A percentile compares a stretch with the other conserved stretches of the same genome.
Conservation (phyloP, 2,329 filamentous ascomycete genomes). For the Falciphora oryzae region DNA sequence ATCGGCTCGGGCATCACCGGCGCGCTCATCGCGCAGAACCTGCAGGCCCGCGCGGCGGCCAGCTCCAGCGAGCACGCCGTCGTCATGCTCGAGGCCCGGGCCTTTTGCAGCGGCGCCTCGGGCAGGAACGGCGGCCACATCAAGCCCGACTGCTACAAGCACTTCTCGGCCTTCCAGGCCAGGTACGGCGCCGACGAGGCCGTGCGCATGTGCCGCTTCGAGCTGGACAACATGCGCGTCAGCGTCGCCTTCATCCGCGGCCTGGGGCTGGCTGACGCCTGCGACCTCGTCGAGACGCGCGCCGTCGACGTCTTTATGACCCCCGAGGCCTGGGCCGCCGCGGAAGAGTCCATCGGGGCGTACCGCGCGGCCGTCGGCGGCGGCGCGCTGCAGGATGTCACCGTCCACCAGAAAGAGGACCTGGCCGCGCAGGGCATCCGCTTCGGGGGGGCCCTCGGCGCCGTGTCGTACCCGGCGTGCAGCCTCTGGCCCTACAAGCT, state of each 20-base stretch:
- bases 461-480: no score
- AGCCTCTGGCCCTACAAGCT: no score
- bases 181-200: constrained; percentile 44
- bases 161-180: constrained; percentile 40
- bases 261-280: no score
- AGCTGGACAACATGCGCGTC: constrained; percentile 46
- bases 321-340: constrained; percentile 30
- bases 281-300: constrained; percentile 43
- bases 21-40: constrained; percentile 49
- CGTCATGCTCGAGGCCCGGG: constrained; percentile 59
- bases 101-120: constrained; percentile 61
- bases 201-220: constrained; percentile 43
- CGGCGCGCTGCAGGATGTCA: no score
- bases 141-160: constrained; percentile 38
- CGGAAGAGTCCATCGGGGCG: constrained; percentile 33
- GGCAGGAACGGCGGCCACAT: constrained; percentile 47
- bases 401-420: no score
- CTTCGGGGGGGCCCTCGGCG: no score
- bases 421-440: no score
- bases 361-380: no score
- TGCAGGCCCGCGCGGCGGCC: constrained; percentile 21
- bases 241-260: constrained; percentile 47
- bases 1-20: constrained; percentile 62
- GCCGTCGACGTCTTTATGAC: constrained; percentile 57
- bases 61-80: no score